Conservation (phyloP, 2,329 filamentous ascomycete genomes). For the Berkeleyomyces rouxiae region DNA sequence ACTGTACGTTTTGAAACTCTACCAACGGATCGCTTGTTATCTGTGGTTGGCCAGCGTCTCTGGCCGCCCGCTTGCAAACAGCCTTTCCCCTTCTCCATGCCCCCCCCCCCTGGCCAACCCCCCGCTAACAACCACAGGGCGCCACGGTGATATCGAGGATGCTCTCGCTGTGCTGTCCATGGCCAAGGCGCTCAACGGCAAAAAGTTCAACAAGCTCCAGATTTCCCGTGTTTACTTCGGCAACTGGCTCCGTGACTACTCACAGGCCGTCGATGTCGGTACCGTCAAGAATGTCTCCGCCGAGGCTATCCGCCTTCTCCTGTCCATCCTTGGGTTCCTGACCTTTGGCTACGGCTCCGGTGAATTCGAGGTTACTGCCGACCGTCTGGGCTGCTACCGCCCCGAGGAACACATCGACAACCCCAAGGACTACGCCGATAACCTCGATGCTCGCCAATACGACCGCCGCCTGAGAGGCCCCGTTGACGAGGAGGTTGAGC, state of each 20-base stretch:
- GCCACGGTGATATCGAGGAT: constrained; percentile 87
- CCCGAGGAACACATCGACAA: constrained; percentile 64
- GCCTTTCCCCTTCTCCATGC: background rate
- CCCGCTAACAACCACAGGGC: constrained; percentile 33
- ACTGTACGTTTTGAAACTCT: constrained; percentile 38
- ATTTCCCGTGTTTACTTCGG: constrained; percentile 89
- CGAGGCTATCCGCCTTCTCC: constrained; percentile 75
- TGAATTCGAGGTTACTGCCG: constrained; percentile 70
- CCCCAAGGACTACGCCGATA: constrained; percentile 78
- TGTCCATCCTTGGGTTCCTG: constrained; percentile 82
- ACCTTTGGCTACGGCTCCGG: constrained; percentile 75
- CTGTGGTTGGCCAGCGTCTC: background rate
- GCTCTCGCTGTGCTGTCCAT: constrained; percentile 56
- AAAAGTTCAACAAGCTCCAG: constrained; percentile 78
- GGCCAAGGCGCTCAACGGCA: constrained; percentile 36
- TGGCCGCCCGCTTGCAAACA: background rate
- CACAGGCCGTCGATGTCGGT: constrained; percentile 82
- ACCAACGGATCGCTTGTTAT: background rate
- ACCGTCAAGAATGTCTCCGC: constrained; percentile 81
- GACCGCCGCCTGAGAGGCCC: constrained; percentile 67
- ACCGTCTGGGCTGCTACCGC: constrained; percentile 63
- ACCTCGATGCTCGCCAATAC: constrained; percentile 68
- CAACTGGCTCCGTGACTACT: constrained; percentile 89
- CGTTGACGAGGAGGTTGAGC: constrained; percentile 60
- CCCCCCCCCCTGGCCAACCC: background rate